phyloP scores from a whole-genome alignment of 495 filamentous ascomycete species.

The Penicillium salamii region DNA sequence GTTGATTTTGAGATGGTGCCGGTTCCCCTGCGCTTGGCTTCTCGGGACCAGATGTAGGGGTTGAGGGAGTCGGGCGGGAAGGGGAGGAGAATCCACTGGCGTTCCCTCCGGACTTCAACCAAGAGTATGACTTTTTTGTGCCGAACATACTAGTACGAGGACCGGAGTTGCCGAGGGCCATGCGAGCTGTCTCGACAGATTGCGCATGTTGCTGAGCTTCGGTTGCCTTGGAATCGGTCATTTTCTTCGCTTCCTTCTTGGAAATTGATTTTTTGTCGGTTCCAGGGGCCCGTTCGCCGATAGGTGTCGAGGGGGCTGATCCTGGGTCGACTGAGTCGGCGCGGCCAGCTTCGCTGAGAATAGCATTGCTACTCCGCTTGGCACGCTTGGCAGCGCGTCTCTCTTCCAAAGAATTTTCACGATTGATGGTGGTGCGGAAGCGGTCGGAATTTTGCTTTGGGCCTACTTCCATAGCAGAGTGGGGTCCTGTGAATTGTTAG shows the following conservation, averaged over 20 bases:
- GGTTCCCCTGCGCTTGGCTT: slow-evolving; percentile 31
- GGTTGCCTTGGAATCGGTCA: slow-evolving; percentile 45
- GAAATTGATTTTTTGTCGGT: slow-evolving; percentile 55
- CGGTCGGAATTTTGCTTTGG: slow-evolving; percentile 31
- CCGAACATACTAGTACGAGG: slow-evolving; percentile 39
- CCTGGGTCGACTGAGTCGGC: slow-evolving; percentile 38
- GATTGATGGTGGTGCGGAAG: slow-evolving; percentile 31
- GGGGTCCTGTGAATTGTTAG: slow-evolving; percentile 32
- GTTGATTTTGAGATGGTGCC: slow-evolving; percentile 23
- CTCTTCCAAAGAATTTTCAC: slow-evolving; percentile 46
- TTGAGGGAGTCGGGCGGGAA: slow-evolving; percentile 33
- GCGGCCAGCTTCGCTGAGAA: slow-evolving; percentile 37
- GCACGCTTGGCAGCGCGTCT: slow-evolving; percentile 49
- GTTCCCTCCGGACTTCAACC: slow-evolving; percentile 38
- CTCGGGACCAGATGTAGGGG: slow-evolving; percentile 33
- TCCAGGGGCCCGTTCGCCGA: slow-evolving; percentile 42
- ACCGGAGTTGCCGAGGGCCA: slow-evolving; percentile 34
- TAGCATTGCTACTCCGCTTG: slow-evolving; percentile 42
- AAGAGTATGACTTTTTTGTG: slow-evolving; percentile 45
- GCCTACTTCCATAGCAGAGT: slow-evolving; percentile 17
- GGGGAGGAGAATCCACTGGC: slow-evolving; percentile 42
- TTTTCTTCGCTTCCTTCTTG: slow-evolving; percentile 53
- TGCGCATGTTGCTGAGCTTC: slow-evolving; percentile 52
- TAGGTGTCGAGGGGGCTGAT: slow-evolving; percentile 41
- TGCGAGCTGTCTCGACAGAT: slow-evolving; percentile 46